phyloP scores from a whole-genome alignment of 805 yeast genomes.

The Danielia reshetovae region DNA sequence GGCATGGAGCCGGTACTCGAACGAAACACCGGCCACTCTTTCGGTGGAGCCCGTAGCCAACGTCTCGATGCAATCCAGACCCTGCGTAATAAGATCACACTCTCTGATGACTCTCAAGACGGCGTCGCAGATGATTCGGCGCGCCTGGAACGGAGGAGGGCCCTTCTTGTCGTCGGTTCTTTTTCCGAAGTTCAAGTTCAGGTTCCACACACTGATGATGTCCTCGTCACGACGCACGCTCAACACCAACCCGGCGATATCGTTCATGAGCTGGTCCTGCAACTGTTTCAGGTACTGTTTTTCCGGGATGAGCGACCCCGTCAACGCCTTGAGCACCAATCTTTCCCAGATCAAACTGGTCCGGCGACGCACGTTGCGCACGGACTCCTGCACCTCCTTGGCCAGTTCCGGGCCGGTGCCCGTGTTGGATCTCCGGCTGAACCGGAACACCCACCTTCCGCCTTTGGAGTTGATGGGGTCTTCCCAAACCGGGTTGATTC shows the following conservation, averaged over 20 bases:
- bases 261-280: conserved; percentile 40
- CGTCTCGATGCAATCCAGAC: conserved; percentile 29
- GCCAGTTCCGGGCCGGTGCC: conserved; percentile 11
- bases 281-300: conserved; percentile 26
- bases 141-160: conserved; percentile 41
- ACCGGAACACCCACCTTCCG: conserved; percentile 60
- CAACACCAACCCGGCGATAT: conserved; percentile 57
- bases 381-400: conserved; percentile 16
- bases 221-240: conserved; percentile 59
- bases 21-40: conserved; percentile 42
- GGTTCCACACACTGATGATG: conserved; percentile 60
- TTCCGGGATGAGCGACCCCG: conserved; percentile 47
- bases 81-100: conserved; percentile 41
- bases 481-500: conserved; percentile 66
- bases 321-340: conserved; percentile 46
- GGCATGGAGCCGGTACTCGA: conserved; percentile 45
- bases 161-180: conserved; percentile 21
- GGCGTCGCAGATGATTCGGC: conserved; percentile 45
- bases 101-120: conserved; percentile 44
- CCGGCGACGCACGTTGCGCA: conserved; percentile 27
- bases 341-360: conserved; percentile 52
- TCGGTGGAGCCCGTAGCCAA: conserved; percentile 34
- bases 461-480: conserved; percentile 58
- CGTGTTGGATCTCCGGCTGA: conserved; percentile 30
- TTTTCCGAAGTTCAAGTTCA: conserved; percentile 36